Base-by-base conservation (phyloP, 768 basidiomycete species). In the Amanita jacksonii region DNA sequence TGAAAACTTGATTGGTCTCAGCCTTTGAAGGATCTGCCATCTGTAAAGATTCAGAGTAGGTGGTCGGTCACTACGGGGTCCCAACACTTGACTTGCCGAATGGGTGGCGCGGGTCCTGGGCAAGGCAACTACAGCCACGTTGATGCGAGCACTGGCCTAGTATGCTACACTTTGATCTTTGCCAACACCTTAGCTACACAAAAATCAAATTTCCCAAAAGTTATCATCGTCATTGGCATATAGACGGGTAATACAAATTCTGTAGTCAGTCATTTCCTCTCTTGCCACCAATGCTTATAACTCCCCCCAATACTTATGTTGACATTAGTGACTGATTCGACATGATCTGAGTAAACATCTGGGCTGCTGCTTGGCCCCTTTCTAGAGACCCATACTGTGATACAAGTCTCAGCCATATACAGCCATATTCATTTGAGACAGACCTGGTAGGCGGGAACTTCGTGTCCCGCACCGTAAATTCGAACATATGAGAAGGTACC, bases 1-100 rank as follows among this genome's bases (percentile, higher is more conserved):
- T 80, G 66, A 97, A 96, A 13, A 89, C 74, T 49, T 85, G 79
- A 37, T 88, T 85, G 1, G 88, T 87, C 63, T 96, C 88, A 56
- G 81, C 77, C 57, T 91, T 94, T 23, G 83, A 79, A 0, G 82
- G 83, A 51, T 84, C 85, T 27, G 75, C 62, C 85, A 86, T 87
- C 8, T n/a, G n/a, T n/a, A n/a, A n/a, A n/a, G 22, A 35, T n/a
- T 34, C 13, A 2, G 19, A 23, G 12, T 8, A n/a, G 33, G 25
- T 22, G 25, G 32, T 18, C 38, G 25, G 9, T 19, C 28, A 30
- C 18, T 15, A 22, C 34, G 43, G 43, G 43, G 43, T 43, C 34
- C 22, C n/a, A 15, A 19, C 20, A 38, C 9, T 32, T 32, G 31
- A 32, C 31, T 15, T 32, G 31, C 31, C n/a, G n/a, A n/a, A n/a